Percentiles rank a stretch among this genome's conserved stretches.
Evolutionary conservation across 139 green algal species (phyloP).

Genomic region (Nannochloris sp.): DNA sequence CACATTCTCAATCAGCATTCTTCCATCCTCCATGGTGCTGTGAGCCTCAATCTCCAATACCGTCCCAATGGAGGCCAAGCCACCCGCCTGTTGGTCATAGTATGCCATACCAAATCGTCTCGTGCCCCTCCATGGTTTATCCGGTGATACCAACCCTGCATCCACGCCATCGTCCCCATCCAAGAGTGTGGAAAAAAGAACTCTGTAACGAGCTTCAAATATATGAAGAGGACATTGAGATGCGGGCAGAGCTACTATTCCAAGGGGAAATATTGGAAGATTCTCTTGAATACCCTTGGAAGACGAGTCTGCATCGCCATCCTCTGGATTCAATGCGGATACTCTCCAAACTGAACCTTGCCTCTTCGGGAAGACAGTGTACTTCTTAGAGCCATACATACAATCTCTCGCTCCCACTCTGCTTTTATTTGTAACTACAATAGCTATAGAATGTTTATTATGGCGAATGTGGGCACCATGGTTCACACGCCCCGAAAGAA

Average conservation of each 20-base stretch:
- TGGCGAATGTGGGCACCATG: no score
- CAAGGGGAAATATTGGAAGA: conserved; percentile 47
- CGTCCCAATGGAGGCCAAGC: conserved; percentile 31
- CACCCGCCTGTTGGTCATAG: conserved; percentile 11
- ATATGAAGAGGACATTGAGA: conserved; percentile 40
- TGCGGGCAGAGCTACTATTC: conserved; percentile 37
- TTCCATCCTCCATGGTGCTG: conserved; percentile 29
- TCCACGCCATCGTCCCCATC: conserved; percentile 29
- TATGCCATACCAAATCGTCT: conserved; percentile 37
- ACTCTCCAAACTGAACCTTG: no score
- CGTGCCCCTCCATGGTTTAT: conserved; percentile 33
- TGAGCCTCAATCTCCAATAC: conserved; percentile 39
- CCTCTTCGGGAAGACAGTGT: no score
- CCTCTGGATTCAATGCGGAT: no score
- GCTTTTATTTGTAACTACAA: no score
- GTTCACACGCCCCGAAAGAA: no score
- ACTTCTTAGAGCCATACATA: no score
- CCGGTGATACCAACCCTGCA: conserved; percentile 30
- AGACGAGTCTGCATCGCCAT: no score
- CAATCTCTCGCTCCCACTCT: no score
- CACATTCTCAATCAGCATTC: conserved; percentile 29
- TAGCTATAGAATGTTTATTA: no score
- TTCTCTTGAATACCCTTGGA: background rate
- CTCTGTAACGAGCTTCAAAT: conserved; percentile 42
- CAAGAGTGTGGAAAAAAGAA: conserved; percentile 43